A percentile compares a stretch with the other conserved stretches of the same genome.
Evolutionary conservation across 768 basidiomycete genomes (phyloP).

Genomic region (Auricularia auricula-judae): DNA sequence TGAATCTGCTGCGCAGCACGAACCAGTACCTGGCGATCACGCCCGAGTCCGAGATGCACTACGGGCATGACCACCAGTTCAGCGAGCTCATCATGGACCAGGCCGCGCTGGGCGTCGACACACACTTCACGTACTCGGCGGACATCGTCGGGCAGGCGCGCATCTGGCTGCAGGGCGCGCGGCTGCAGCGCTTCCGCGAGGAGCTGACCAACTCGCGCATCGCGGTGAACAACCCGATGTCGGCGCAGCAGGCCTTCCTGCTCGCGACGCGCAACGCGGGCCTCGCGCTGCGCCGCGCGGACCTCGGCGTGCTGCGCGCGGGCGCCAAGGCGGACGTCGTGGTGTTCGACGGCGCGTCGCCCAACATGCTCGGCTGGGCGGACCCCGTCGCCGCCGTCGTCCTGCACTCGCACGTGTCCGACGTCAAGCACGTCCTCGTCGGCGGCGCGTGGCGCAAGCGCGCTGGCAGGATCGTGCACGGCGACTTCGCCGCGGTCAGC

Average conservation of each 20-base stretch:
- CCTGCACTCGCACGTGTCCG: background rate
- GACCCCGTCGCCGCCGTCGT: background rate
- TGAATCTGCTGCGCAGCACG: background rate
- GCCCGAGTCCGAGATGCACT: background rate
- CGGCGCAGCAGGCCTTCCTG: background rate
- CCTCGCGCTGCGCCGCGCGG: background rate
- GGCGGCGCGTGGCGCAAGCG: background rate
- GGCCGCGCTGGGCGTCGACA: background rate
- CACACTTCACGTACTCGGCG: background rate
- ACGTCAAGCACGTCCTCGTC: constrained; percentile 1
- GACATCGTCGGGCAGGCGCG: background rate
- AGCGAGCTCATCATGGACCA: background rate
- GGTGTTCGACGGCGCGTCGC: background rate
- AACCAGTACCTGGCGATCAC: constrained; percentile 1
- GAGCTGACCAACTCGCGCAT: background rate
- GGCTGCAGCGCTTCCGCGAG: background rate
- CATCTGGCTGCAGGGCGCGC: background rate
- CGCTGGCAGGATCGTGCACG: background rate
- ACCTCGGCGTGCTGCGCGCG: background rate
- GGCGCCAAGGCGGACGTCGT: background rate
- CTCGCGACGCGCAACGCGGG: background rate
- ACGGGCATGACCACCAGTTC: background rate
- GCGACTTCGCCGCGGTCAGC: background rate
- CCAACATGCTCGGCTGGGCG: background rate
- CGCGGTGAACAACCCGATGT: background rate